Percentiles rank a stretch among this genome's conserved stretches.
These are phyloP conservation scores for Trichoderma harzianum DNA, from an alignment of 2,329 filamentous ascomycete genomes.

Conservation along the genomic window DNA sequence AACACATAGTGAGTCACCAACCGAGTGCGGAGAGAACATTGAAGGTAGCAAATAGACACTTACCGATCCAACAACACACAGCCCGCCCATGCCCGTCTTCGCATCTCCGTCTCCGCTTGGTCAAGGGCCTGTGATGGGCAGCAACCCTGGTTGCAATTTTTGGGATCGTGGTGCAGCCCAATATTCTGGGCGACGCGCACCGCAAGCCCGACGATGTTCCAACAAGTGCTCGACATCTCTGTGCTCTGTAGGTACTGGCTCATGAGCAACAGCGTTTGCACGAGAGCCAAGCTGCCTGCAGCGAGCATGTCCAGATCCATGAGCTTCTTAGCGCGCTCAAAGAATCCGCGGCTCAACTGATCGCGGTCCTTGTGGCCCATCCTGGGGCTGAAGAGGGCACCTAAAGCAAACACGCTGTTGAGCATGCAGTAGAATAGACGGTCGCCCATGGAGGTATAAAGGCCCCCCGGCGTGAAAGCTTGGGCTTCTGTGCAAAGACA, in stretches of 20 bases:
- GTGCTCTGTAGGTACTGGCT: not conserved
- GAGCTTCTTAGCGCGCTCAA: not conserved
- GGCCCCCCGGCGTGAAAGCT: too few species aligned
- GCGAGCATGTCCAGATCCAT: not conserved
- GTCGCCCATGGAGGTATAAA: not conserved
- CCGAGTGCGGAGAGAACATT: not conserved
- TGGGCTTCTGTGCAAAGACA: not conserved
- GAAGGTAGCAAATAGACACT: not conserved
- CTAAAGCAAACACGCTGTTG: not conserved
- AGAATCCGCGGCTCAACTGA: not conserved
- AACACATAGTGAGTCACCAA: not conserved
- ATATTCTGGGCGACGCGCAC: not conserved
- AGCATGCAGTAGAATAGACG: not conserved
- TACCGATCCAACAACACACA: not conserved
- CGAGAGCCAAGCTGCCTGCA: not conserved
- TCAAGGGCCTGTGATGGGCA: not conserved
- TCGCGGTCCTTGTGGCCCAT: not conserved
- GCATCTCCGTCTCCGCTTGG: not conserved
- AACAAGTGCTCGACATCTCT: not conserved
- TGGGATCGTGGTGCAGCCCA: not conserved
- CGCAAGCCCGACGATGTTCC: not conserved
- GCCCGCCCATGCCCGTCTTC: not conserved
- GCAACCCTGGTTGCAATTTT: not conserved
- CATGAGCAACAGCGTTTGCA: not conserved
- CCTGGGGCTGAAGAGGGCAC: not conserved